Percentiles rank a stretch among this genome's conserved stretches.
Conservation (phyloP, 345 rosid species). For the Lenwebbia sp. region DNA sequence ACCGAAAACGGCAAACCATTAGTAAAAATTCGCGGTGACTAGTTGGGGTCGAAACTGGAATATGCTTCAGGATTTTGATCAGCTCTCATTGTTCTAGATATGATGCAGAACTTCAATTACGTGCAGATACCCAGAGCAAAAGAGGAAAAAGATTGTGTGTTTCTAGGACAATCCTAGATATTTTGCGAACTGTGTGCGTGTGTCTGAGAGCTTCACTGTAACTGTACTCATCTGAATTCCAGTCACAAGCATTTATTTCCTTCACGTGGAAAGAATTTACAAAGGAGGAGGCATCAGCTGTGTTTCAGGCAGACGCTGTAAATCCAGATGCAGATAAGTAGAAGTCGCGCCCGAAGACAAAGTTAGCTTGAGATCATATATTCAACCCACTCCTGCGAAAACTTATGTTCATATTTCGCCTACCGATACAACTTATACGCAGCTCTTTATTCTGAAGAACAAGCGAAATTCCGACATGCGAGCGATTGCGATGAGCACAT, state of each 20-base stretch:
- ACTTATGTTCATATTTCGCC: background rate
- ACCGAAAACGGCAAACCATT: background rate
- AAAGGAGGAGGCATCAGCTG: background rate
- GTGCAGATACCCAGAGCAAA: background rate
- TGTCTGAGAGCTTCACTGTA: background rate
- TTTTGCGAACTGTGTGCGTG: background rate
- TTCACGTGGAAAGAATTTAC: background rate
- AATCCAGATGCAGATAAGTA: background rate
- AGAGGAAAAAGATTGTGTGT: background rate
- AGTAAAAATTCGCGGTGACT: background rate
- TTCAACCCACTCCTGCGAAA: background rate
- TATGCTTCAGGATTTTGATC: background rate
- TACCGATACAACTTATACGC: background rate
- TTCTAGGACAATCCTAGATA: background rate
- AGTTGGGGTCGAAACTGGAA: background rate
- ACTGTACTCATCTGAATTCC: background rate
- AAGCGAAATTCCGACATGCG: background rate
- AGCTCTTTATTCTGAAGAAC: background rate
- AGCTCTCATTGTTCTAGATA: background rate
- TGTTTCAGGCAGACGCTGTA: background rate
- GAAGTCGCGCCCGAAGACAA: background rate
- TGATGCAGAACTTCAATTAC: background rate
- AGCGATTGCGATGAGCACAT: background rate
- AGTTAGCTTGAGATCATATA: background rate
- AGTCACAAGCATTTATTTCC: background rate